These are phyloP conservation scores for Thielaviopsis musarum DNA, from an alignment of 2,329 filamentous ascomycete species.

Conservation along the genomic window DNA sequence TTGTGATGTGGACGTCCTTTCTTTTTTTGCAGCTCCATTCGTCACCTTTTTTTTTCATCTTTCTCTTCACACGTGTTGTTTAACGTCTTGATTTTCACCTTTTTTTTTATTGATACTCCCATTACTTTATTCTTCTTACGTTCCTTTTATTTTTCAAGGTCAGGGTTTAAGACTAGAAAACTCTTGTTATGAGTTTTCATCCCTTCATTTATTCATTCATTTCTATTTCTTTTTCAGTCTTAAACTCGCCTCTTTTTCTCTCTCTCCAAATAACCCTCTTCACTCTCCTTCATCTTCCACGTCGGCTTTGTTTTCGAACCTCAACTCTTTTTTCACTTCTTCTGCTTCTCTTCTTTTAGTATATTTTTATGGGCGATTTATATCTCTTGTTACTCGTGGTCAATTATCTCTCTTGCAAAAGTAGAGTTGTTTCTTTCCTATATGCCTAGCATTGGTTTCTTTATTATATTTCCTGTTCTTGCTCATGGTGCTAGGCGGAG, in stretches of 20 bases:
- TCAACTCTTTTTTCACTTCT: neutral
- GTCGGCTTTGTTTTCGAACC: slow-evolving; percentile 14
- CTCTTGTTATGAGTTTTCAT: slow-evolving; percentile 2
- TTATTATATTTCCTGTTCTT: too few relatives aligned
- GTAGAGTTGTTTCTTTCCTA: too few relatives aligned
- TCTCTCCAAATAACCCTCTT: neutral
- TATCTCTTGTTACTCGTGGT: too few relatives aligned
- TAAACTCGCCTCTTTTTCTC: neutral
- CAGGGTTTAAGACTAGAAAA: neutral
- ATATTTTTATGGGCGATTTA: too few relatives aligned
- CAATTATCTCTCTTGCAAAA: too few relatives aligned
- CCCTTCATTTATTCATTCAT: neutral
- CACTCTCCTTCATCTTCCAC: slow-evolving; percentile 2
- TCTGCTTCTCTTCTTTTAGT: neutral
- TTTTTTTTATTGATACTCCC: neutral
- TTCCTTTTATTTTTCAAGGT: slow-evolving; percentile 4
- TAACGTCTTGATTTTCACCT: neutral
- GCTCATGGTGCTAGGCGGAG: too few relatives aligned
- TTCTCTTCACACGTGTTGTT: too few relatives aligned
- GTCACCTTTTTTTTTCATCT: too few relatives aligned
- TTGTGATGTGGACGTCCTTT: neutral
- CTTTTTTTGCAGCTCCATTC: neutral
- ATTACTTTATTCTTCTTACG: neutral
- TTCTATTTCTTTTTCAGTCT: neutral
- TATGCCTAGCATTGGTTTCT: too few relatives aligned